phyloP scores from a whole-genome alignment of 345 rosid genomes.

The Camelina hispida region DNA sequence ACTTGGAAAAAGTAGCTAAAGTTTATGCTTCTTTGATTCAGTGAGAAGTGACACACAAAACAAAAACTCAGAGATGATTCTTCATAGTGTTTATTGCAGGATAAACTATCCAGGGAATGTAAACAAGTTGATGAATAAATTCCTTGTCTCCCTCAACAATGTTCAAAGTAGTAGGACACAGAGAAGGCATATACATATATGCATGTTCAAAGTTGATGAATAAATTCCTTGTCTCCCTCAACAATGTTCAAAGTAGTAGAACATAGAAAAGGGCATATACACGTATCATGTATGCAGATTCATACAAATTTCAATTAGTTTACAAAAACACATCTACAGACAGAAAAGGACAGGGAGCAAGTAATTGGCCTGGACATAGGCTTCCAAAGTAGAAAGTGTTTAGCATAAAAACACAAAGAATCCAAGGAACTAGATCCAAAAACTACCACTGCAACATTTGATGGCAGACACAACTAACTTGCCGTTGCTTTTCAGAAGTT shows the following conservation, averaged over 20 bases:
- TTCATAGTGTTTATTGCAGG: neutral
- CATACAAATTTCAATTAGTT: too few relatives aligned
- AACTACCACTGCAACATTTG: neutral
- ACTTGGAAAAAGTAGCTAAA: slow-evolving; percentile 9
- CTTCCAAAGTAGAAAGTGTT: neutral
- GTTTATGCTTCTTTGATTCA: neutral
- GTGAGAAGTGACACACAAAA: slow-evolving; percentile 5
- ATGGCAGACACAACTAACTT: slow-evolving; percentile 12
- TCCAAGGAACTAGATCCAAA: neutral
- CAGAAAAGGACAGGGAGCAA: too few relatives aligned
- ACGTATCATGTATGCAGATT: too few relatives aligned
- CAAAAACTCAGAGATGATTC: slow-evolving; percentile 11
- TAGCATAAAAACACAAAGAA: neutral
- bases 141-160: too few relatives aligned
- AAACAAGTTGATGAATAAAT: neutral
- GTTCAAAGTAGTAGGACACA: too few relatives aligned
- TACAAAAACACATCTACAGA: too few relatives aligned
- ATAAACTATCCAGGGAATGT: neutral
- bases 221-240: too few relatives aligned
- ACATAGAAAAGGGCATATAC: too few relatives aligned
- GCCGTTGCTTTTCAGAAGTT: neutral
- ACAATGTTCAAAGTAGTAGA: too few relatives aligned
- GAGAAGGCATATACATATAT: too few relatives aligned
- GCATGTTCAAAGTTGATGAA: too few relatives aligned
- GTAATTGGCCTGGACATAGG: neutral